phyloP scores from a whole-genome alignment of 2,329 filamentous ascomycete species.

The Neocucurbitaria cava region DNA sequence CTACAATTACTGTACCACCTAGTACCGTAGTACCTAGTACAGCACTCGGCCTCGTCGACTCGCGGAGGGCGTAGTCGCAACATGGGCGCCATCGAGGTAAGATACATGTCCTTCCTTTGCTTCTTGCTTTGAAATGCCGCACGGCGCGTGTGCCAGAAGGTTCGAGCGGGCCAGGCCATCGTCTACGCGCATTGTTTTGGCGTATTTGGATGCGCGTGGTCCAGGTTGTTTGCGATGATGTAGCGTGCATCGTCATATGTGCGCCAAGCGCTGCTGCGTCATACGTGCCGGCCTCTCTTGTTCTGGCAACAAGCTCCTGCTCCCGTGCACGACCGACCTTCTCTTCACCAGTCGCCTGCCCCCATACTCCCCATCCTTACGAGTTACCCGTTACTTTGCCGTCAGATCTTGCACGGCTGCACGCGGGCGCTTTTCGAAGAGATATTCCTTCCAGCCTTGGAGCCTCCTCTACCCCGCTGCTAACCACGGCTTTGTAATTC shows the following conservation, averaged over 20 bases:
- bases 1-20: no score
- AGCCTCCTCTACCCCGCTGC: conserved; percentile 28
- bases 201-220: conserved; percentile 11
- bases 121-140: not conserved
- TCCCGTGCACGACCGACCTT: conserved; percentile 31
- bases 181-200: conserved; percentile 13
- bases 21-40: no score
- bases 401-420: conserved; percentile 18
- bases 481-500: conserved; percentile 20
- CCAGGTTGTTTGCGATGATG: conserved; percentile 32
- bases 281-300: conserved; percentile 26
- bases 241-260: conserved; percentile 18
- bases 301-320: conserved; percentile 8
- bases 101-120: conserved; percentile 10
- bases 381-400: conserved; percentile 18
- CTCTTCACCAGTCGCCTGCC: conserved; percentile 23
- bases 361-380: conserved; percentile 13
- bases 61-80: conserved; percentile 24
- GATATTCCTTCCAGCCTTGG: conserved; percentile 8
- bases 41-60: conserved; percentile 26
- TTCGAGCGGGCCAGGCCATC: conserved; percentile 3
- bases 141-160: not conserved
- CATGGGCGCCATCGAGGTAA: conserved; percentile 44
- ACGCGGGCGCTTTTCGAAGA: conserved; percentile 15
- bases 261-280: conserved; percentile 22